Evolutionary conservation across 805 yeast genomes (phyloP).

Genomic region (Wickerhamomyces canadensis): DNA sequence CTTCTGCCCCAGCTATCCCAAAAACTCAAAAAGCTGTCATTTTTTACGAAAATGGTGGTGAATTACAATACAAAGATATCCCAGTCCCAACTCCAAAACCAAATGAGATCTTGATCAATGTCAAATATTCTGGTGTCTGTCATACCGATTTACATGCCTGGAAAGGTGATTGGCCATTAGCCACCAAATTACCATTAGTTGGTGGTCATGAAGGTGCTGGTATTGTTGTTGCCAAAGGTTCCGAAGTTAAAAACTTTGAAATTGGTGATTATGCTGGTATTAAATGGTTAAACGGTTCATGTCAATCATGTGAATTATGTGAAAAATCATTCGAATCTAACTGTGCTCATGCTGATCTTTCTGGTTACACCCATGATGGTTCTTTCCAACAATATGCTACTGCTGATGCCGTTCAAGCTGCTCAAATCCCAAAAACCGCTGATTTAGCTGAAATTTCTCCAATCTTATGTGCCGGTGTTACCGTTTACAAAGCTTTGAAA

Average conservation of each 20-base stretch:
- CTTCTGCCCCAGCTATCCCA: constrained; percentile 24
- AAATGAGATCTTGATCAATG: constrained; percentile 48
- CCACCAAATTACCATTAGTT: constrained; percentile 50
- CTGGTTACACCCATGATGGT: constrained; percentile 78
- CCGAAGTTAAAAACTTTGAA: constrained; percentile 50
- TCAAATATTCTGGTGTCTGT: constrained; percentile 62
- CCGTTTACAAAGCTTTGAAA: constrained; percentile 63
- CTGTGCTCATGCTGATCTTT: constrained; percentile 60
- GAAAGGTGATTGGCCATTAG: constrained; percentile 54
- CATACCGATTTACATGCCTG: constrained; percentile 57
- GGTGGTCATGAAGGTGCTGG: constrained; percentile 78
- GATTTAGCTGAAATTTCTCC: constrained; percentile 54
- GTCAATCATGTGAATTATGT: constrained; percentile 60
- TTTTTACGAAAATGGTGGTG: constrained; percentile 43
- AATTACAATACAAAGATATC: constrained; percentile 40
- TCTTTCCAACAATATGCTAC: constrained; percentile 67
- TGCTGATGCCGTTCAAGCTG: constrained; percentile 60
- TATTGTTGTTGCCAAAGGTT: constrained; percentile 57
- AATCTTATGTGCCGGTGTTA: constrained; percentile 74
- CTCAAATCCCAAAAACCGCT: constrained; percentile 46
- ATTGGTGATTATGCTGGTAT: constrained; percentile 63
- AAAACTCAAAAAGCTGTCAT: constrained; percentile 43
- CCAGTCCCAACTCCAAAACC: constrained; percentile 51
- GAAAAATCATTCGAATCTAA: constrained; percentile 52
- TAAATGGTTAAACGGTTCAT: constrained; percentile 65